Conservation (phyloP, 2,329 filamentous ascomycete genomes). For the Penicillium sp. region DNA sequence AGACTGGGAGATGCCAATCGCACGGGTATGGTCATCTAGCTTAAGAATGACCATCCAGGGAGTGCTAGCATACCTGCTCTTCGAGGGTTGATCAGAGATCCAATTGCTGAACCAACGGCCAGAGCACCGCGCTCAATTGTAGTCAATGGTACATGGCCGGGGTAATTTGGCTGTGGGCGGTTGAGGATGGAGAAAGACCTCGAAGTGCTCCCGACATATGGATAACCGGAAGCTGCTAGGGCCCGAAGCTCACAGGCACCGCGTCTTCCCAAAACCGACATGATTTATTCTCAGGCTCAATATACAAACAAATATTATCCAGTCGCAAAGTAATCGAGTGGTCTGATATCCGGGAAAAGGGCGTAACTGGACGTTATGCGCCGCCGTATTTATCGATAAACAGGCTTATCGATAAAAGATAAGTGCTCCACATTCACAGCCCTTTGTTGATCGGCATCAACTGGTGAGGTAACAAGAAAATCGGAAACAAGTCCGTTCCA, state of each 20-base stretch:
- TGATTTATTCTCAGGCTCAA: conserved; percentile 19
- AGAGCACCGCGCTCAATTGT: conserved; percentile 73
- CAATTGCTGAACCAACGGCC: conserved; percentile 61
- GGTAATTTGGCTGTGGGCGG: conserved; percentile 83
- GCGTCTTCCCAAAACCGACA: conserved; percentile 32
- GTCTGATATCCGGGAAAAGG: conserved; percentile 22
- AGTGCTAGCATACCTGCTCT: conserved; percentile 63
- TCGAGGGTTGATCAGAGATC: conserved; percentile 70
- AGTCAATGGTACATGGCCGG: conserved; percentile 88
- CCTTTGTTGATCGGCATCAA: conserved; percentile 1
- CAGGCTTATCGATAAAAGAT: conserved; percentile 21
- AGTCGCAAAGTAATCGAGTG: conserved; percentile 4
- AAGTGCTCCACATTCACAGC: conserved; percentile 1
- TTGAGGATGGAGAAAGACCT: conserved; percentile 77
- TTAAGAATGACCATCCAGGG: not conserved
- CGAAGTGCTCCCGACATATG: conserved; percentile 12
- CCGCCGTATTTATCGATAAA: conserved; percentile 13
- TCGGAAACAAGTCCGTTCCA: not conserved
- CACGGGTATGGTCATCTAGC: not conserved
- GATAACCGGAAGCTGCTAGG: conserved; percentile 11
- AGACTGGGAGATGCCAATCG: not conserved
- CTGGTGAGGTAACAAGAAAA: not conserved
- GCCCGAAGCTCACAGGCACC: conserved; percentile 19
- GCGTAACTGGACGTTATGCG: conserved; percentile 4
- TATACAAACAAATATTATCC: not conserved